These are phyloP conservation scores for Fomitopsis serialis DNA, from an alignment of 768 basidiomycete species.

Conservation along the genomic window DNA sequence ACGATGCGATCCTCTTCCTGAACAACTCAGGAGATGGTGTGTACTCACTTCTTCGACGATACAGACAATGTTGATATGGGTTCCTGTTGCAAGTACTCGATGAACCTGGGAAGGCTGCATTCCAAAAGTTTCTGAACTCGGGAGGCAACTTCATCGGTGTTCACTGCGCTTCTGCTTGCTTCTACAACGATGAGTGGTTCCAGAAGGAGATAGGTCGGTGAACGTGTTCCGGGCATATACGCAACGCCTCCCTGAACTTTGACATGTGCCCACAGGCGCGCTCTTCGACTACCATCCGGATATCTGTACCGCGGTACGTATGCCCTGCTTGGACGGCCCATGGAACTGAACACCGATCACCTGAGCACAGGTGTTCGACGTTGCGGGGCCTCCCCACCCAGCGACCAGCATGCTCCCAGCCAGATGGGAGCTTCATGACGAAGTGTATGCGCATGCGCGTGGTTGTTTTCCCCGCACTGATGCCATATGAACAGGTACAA, in stretches of 20 bases:
- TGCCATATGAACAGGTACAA: constrained; percentile 31
- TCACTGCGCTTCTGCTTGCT: constrained; percentile 40
- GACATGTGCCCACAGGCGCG: constrained; percentile 23
- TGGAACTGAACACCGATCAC: not conserved
- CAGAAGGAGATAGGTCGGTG: constrained; percentile 35
- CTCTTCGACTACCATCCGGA: constrained; percentile 45
- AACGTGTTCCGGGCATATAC: constrained; percentile 1
- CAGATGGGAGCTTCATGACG: constrained; percentile 29
- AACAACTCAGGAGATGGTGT: constrained; percentile 40
- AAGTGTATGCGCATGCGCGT: constrained; percentile 25
- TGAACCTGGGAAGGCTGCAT: constrained; percentile 31
- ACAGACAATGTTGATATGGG: not conserved
- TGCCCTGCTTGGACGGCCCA: not conserved
- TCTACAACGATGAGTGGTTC: constrained; percentile 36
- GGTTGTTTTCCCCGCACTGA: not conserved
- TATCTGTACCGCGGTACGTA: constrained; percentile 36
- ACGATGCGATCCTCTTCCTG: constrained; percentile 42
- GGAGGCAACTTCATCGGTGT: constrained; percentile 43
- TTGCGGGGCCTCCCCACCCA: constrained; percentile 37
- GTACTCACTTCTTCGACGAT: not conserved
- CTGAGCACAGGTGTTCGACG: constrained; percentile 18
- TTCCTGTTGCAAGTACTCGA: constrained; percentile 32
- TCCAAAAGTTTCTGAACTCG: constrained; percentile 36
- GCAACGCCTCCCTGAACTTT: not conserved
- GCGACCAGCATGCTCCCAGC: constrained; percentile 34